These are phyloP conservation scores for Cruciata laevipes DNA, from an alignment of 257 asterid species.

Conservation along the genomic window DNA sequence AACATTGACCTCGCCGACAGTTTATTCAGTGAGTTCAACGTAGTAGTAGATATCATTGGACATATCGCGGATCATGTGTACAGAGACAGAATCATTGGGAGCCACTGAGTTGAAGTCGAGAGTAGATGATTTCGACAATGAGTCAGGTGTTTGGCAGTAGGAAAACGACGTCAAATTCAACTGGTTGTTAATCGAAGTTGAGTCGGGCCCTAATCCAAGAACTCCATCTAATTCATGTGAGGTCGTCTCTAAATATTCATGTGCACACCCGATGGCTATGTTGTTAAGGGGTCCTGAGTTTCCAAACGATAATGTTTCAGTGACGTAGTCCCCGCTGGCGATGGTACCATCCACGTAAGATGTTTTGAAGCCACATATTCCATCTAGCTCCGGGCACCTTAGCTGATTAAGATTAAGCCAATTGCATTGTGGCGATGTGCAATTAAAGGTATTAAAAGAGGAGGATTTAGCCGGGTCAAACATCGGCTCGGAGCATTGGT, in stretches of 20 bases:
- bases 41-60: not conserved
- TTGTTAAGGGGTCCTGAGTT: not conserved
- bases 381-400: no score
- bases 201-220: constrained; percentile 12
- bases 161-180: constrained; percentile 16
- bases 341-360: no score
- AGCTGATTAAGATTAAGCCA: no score
- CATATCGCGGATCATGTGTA: not conserved
- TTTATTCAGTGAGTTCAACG: no score
- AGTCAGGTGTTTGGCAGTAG: constrained; percentile 7
- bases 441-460: not conserved
- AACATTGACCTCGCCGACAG: no score
- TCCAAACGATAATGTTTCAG: not conserved
- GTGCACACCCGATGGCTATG: constrained; percentile 19
- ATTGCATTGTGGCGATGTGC: not conserved
- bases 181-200: constrained; percentile 5
- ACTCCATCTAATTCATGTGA: not conserved
- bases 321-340: not conserved
- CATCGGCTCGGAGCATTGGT: not conserved
- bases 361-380: fast-evolving
- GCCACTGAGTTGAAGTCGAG: constrained; percentile 17
- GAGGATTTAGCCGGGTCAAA: not conserved
- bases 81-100: constrained; percentile 5
- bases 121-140: not conserved
- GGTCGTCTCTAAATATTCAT: not conserved